Conservation (phyloP, 345 rosid genomes). For the Euphorbia peplus region DNA sequence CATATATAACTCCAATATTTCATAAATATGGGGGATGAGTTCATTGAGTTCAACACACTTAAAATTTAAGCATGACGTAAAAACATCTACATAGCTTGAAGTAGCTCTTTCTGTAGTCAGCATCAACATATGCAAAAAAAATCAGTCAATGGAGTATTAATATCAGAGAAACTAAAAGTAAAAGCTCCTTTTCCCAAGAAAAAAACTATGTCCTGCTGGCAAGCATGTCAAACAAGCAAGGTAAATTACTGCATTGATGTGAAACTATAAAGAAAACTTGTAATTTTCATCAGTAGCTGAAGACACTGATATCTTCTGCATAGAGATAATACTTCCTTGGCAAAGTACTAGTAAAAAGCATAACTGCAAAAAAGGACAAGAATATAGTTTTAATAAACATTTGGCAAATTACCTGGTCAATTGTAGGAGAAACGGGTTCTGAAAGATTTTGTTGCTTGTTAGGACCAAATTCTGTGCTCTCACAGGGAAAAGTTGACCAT, state of each 20-base stretch:
- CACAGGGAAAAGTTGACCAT: conserved; percentile 52
- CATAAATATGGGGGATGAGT: not conserved
- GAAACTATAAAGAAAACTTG: not conserved
- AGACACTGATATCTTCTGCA: not conserved
- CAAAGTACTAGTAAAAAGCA: not conserved
- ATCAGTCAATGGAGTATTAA: not conserved
- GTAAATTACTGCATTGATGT: not conserved
- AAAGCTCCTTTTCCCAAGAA: not conserved
- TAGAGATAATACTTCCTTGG: not conserved
- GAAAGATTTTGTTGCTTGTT: conserved; percentile 39
- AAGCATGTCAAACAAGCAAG: not conserved
- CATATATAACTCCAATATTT: not conserved
- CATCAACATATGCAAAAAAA: no score
- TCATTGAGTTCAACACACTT: not conserved
- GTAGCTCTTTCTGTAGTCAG: not conserved
- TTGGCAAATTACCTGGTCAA: conserved; percentile 52
- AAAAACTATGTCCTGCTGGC: not conserved
- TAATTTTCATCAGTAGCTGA: not conserved
- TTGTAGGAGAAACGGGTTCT: conserved; percentile 62
- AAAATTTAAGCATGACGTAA: not conserved
- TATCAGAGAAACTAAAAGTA: not conserved
- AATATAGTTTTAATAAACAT: not conserved
- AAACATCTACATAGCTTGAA: not conserved
- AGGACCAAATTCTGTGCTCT: conserved; percentile 30
- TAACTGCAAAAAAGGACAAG: not conserved